These are phyloP conservation scores for Omphalea diandra DNA, from an alignment of 441 rosid species.

Conservation along the genomic window DNA sequence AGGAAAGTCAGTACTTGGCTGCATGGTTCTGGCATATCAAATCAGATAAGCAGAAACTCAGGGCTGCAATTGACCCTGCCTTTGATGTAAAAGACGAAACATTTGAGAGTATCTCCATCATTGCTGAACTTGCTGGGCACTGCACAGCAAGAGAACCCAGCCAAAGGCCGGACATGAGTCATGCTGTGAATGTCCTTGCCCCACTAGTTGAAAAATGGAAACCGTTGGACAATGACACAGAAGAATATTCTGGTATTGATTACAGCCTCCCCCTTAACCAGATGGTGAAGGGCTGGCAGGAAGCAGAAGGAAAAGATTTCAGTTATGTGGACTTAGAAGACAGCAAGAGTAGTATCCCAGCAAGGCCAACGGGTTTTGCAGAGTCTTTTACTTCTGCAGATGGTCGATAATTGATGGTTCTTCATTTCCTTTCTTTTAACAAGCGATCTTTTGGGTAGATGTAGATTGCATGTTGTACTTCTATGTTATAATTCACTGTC, in stretches of 20 bases:
- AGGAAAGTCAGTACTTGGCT: slow-evolving; percentile 70
- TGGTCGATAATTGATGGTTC: slow-evolving; percentile 51
- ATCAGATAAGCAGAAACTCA: slow-evolving; percentile 49
- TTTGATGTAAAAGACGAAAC: slow-evolving; percentile 56
- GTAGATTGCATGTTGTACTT: slow-evolving; percentile 32
- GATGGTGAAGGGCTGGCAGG: slow-evolving; percentile 83
- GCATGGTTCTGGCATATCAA: slow-evolving; percentile 69
- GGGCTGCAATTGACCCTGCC: slow-evolving; percentile 53
- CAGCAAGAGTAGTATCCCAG: slow-evolving; percentile 72
- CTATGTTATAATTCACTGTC: slow-evolving; percentile 25
- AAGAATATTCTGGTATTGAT: slow-evolving; percentile 67
- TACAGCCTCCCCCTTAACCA: slow-evolving; percentile 72
- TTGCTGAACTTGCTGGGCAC: slow-evolving; percentile 72
- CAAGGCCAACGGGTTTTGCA: slow-evolving; percentile 67
- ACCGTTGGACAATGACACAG: slow-evolving; percentile 46
- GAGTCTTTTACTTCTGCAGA: slow-evolving; percentile 65
- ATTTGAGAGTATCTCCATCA: slow-evolving; percentile 48
- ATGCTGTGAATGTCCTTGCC: slow-evolving; percentile 61
- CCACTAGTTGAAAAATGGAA: slow-evolving; percentile 77
- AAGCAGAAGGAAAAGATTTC: slow-evolving; percentile 62
- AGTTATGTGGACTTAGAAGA: slow-evolving; percentile 51
- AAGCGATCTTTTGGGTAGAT: slow-evolving; percentile 14
- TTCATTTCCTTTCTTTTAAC: slow-evolving; percentile 8
- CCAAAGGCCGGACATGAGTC: slow-evolving; percentile 81
- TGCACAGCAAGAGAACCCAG: slow-evolving; percentile 68